Evolutionary conservation across 1,284 basidiomycete genomes (phyloP).

Genomic region (Golubevia pallescens): DNA sequence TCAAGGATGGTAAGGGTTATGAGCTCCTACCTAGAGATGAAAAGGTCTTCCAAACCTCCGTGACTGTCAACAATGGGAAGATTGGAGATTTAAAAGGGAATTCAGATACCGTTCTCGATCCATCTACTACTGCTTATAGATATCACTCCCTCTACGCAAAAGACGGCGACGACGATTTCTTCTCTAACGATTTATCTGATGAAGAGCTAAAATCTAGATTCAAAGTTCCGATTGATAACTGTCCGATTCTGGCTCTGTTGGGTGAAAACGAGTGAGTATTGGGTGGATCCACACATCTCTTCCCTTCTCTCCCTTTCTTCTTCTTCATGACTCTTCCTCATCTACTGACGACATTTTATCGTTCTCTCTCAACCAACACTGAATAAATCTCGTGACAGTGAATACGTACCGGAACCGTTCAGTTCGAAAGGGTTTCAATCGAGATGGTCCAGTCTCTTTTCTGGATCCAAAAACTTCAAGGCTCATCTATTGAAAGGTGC

Average conservation of each 20-base stretch:
- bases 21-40: conserved; percentile 11
- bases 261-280: too few species aligned
- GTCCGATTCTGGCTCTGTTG: conserved; percentile 37
- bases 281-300: too few species aligned
- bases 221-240: conserved; percentile 8
- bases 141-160: conserved; percentile 35
- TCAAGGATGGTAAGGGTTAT: conserved; percentile 12
- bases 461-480: too few species aligned
- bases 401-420: too few species aligned
- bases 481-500: too few species aligned
- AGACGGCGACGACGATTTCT: conserved; percentile 54
- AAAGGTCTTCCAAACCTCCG: not conserved
- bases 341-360: too few species aligned
- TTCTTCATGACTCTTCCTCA: too few species aligned
- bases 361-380: too few species aligned
- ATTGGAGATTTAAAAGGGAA: conserved; percentile 22
- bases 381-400: too few species aligned
- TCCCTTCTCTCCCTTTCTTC: too few species aligned
- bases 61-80: not conserved
- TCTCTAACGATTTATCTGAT: conserved; percentile 36
- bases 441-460: too few species aligned
- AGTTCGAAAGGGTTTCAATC: too few species aligned
- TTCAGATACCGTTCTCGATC: conserved; percentile 20
- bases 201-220: conserved; percentile 18
- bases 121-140: conserved; percentile 54